Percentiles rank a stretch among this genome's conserved stretches.
These are phyloP conservation scores for Scenedesmus sp. DNA, from an alignment of 163 green algal genomes.

Conservation along the genomic window DNA sequence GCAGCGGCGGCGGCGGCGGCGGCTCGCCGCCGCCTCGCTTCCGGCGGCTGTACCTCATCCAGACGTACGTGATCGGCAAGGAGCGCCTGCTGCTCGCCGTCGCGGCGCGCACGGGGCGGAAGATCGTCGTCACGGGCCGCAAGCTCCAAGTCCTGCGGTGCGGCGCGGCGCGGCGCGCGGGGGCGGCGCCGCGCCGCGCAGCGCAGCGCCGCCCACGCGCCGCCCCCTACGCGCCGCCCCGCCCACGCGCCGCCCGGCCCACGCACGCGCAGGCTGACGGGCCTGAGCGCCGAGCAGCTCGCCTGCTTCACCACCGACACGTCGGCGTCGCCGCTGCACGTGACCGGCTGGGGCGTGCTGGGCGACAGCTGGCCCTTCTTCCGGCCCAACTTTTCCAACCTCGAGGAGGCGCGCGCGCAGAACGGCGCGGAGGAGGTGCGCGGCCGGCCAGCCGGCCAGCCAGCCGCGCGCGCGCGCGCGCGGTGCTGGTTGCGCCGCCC, in stretches of 20 bases:
- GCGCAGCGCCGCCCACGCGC: too few species aligned
- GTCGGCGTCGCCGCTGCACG: slow-evolving; percentile 66
- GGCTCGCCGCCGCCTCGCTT: slow-evolving; percentile 16
- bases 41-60: slow-evolving; percentile 66
- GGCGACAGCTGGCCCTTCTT: slow-evolving; percentile 89
- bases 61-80: slow-evolving; percentile 88
- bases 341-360: slow-evolving; percentile 67
- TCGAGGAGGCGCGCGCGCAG: slow-evolving; percentile 63
- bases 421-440: slow-evolving; percentile 64
- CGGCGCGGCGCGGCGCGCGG: too few species aligned
- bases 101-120: slow-evolving; percentile 46
- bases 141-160: slow-evolving; percentile 49
- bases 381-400: slow-evolving; percentile 81
- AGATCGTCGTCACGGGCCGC: slow-evolving; percentile 45
- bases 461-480: background rate
- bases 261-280: slow-evolving; percentile 7
- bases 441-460: too few species aligned
- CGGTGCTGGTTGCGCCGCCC: background rate
- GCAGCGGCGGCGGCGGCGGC: slow-evolving; percentile 7
- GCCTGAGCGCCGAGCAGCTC: slow-evolving; percentile 2
- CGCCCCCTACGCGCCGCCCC: too few species aligned
- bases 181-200: too few species aligned
- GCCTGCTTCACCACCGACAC: slow-evolving; percentile 76
- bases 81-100: slow-evolving; percentile 78
- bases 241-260: too few species aligned